Evolutionary conservation across 2,329 filamentous ascomycete genomes (phyloP), one percentile per base, ranked within the genome.

Genomic region (Ophiostoma fasciatum): DNA sequence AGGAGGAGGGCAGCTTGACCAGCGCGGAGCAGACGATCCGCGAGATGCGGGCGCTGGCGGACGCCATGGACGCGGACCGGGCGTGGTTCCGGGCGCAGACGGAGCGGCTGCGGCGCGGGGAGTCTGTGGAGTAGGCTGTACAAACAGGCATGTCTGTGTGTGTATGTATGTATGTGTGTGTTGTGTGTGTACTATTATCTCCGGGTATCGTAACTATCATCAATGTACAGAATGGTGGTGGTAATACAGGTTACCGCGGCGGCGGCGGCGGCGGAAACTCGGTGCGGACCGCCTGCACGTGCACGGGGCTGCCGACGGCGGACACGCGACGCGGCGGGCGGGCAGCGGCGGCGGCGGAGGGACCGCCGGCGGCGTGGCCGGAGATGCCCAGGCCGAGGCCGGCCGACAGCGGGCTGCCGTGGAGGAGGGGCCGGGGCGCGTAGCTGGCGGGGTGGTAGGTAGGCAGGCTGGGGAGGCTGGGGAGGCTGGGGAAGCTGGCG

Each of bases 51-150:
- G 52, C 54, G 34, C 52, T 62, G 44, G 54, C 60, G 12, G 51
- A 58, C 38, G 62, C 64, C 38, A 55, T 68, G 50, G 60, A 66
- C 41, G 56, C 64, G 42, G 61, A 56, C 13, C 55, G 54, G n/a
- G 51, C 55, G 15, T 68, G 64, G 64, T 64, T 61, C 46, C 53
- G 50, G 36, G 55, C 58, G 35, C 62, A 68, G 47, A 63, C 58
- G 26, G 56, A 60, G 36, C 54, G 53, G 28, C 42, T 67, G 41
- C 25, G 40, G 23, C n/a, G n/a, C n/a, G n/a, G n/a, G n/a, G n/a
- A n/a, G n/a, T n/a, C n/a, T n/a, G n/a, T n/a, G n/a, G n/a, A n/a
- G n/a, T n/a, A n/a, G n/a, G n/a, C n/a, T n/a, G n/a, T n/a, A n/a
- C n/a, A n/a, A n/a, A 45, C 35, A 25, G 45, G 41, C 1, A 15